These are phyloP conservation scores for Haplosporangium sp. DNA, from an alignment of 371 early-diverging fungal species.

Conservation along the genomic window DNA sequence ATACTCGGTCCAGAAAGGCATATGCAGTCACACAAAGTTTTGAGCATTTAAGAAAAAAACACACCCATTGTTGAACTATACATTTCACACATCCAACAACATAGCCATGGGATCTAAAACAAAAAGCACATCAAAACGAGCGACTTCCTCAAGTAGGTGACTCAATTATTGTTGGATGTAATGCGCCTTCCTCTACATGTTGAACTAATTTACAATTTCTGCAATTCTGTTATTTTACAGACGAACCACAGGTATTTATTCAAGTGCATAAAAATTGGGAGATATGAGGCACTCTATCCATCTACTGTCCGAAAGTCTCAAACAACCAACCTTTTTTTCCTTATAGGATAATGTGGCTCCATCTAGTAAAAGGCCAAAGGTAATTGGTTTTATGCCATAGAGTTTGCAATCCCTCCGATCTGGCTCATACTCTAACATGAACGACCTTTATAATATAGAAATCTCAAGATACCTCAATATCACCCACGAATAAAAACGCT, in stretches of 20 bases:
- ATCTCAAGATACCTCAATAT: conserved; percentile 36
- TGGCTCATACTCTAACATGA: not conserved
- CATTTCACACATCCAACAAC: not conserved
- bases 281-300: not conserved
- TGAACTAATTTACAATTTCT: not conserved
- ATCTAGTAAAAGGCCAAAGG: conserved; percentile 43
- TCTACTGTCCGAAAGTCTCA: not conserved
- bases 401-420: not conserved
- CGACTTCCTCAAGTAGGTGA: conserved; percentile 22
- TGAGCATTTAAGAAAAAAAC: not conserved
- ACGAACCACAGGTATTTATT: conserved; percentile 30
- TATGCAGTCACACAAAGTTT: not conserved
- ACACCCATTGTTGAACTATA: not conserved
- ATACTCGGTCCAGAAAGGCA: conserved; percentile 9
- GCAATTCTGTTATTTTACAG: conserved; percentile 1
- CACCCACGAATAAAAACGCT: conserved; percentile 11
- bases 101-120: conserved; percentile 40
- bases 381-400: not conserved
- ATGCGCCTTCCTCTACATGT: not conserved
- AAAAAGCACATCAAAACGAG: conserved; percentile 35
- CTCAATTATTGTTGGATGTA: not conserved
- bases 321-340: not conserved
- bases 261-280: not conserved
- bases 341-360: conserved; percentile 31
- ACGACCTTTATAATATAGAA: conserved; percentile 16